A percentile compares a stretch with the other conserved stretches of the same genome.
phyloP scores from a whole-genome alignment of 2,329 filamentous ascomycete genomes.

The Aureobasidium sp. region DNA sequence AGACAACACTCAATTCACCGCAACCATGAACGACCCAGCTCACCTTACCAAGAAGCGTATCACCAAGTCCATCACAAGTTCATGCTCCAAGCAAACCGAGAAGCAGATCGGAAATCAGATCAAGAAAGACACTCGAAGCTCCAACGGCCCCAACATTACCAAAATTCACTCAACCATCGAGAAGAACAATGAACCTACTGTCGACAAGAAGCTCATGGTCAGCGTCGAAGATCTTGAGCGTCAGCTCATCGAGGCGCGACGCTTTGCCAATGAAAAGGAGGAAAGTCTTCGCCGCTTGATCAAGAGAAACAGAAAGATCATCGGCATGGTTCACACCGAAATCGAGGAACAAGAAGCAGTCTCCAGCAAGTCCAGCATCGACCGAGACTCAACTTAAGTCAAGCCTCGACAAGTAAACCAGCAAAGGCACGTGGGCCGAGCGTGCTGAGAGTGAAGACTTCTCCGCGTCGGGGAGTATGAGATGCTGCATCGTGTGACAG shows the following conservation, averaged over 20 bases:
- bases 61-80: background rate
- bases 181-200: background rate
- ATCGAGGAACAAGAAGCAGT: too few relatives aligned
- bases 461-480: too few relatives aligned
- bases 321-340: slow-evolving; percentile 17
- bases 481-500: too few relatives aligned
- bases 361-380: too few relatives aligned
- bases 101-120: background rate
- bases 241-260: slow-evolving; percentile 24
- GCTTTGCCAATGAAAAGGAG: slow-evolving; percentile 27
- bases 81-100: background rate
- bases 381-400: too few relatives aligned
- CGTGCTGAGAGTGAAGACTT: too few relatives aligned
- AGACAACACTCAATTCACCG: background rate
- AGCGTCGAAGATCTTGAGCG: slow-evolving; percentile 26
- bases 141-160: background rate
- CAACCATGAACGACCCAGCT: too few relatives aligned
- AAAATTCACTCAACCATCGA: background rate
- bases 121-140: background rate
- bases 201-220: background rate
- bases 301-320: slow-evolving; percentile 28
- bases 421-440: too few relatives aligned
- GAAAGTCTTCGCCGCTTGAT: slow-evolving; percentile 25
- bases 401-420: too few relatives aligned
- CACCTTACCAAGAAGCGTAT: background rate